Evolutionary conservation across 495 filamentous ascomycete genomes (phyloP).

Genomic region (Aspergillus saccharolyticus): DNA sequence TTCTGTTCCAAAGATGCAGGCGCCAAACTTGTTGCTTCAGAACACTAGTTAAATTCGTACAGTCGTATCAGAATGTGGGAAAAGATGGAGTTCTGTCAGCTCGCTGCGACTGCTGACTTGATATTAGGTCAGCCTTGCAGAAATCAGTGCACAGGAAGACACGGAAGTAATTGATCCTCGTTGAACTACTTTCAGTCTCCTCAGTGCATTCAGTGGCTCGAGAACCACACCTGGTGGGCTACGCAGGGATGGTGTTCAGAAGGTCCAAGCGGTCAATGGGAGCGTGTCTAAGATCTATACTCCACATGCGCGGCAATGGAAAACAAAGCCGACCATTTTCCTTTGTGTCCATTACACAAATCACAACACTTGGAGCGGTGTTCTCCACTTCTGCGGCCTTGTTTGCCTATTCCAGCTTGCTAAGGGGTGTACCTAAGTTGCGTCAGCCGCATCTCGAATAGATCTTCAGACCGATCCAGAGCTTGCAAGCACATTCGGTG

Average conservation of each 20-base stretch:
- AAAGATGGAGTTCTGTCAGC: background rate
- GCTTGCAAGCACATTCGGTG: background rate
- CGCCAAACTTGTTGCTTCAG: background rate
- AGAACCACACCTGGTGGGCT: too few relatives aligned
- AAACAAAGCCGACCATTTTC: background rate
- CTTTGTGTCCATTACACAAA: background rate
- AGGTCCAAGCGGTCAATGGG: background rate
- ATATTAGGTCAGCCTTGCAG: background rate
- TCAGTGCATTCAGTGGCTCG: too few relatives aligned
- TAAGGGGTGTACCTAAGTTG: background rate
- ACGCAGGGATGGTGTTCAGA: too few relatives aligned
- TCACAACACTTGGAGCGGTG: background rate
- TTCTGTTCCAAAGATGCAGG: background rate
- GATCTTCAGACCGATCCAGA: background rate
- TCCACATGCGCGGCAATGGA: background rate
- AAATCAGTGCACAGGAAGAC: background rate
- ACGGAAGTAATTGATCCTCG: too few relatives aligned
- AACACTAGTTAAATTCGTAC: background rate
- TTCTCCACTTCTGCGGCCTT: background rate
- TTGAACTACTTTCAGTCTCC: too few relatives aligned
- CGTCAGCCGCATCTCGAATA: background rate
- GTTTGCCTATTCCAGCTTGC: background rate
- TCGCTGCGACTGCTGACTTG: background rate
- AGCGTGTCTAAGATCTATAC: background rate
- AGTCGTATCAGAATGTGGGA: background rate